Conservation (phyloP, 2,329 filamentous ascomycete species). For the Colletotrichum tropicale region DNA sequence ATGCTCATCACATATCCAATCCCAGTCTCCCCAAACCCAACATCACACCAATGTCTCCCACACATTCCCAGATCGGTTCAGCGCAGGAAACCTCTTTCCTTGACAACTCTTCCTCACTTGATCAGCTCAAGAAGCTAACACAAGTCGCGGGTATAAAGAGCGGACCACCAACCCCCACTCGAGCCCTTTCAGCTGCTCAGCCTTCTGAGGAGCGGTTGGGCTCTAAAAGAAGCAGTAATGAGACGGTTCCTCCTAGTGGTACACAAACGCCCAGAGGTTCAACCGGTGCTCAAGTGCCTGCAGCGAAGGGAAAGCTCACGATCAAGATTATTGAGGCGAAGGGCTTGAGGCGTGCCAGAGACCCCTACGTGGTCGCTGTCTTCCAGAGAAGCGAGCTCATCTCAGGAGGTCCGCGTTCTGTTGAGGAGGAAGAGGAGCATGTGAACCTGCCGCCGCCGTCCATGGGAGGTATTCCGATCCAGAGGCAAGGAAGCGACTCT, state of each 20-base stretch:
- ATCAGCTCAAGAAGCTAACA: conserved; percentile 87
- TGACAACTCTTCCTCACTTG: conserved; percentile 66
- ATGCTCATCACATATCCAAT: conserved; percentile 73
- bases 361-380: conserved; percentile 95
- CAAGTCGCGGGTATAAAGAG: conserved; percentile 82
- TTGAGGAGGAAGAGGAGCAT: conserved; percentile 67
- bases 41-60: conserved; percentile 57
- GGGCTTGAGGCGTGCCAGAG: conserved; percentile 79
- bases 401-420: conserved; percentile 77
- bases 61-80: conserved; percentile 41
- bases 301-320: conserved; percentile 84
- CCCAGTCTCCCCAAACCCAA: conserved; percentile 56
- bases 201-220: conserved; percentile 51
- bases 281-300: conserved; percentile 66
- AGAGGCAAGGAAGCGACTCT: conserved; percentile 78
- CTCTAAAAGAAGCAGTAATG: conserved; percentile 39
- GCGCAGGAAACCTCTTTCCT: conserved; percentile 41
- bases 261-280: conserved; percentile 56
- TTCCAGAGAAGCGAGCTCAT: conserved; percentile 98
- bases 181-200: conserved; percentile 75
- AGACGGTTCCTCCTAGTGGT: conserved; percentile 51
- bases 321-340: conserved; percentile 89
- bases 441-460: conserved; percentile 48
- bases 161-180: conserved; percentile 87
- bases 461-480: conserved; percentile 63